Evolutionary conservation across 2,329 filamentous ascomycete genomes (phyloP), one percentile per base, ranked within the genome.

Genomic region (Penicillium vulpinum): DNA sequence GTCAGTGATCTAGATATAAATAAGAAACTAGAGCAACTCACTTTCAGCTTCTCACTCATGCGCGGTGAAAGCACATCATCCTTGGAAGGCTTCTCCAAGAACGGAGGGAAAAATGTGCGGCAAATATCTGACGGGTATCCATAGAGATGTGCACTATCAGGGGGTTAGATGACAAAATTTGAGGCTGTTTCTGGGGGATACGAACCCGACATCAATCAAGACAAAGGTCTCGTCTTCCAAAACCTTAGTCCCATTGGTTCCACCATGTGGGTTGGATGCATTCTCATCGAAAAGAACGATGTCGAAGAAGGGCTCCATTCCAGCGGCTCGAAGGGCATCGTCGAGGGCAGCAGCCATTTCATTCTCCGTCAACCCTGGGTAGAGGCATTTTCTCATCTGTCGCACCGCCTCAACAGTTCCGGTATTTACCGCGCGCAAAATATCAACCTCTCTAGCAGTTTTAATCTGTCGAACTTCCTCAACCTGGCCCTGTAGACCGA

Each of bases 121-220:
- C 82, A 85, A 8, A 88, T 84, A 61, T 88, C 84, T 2, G 83
- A 87, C 4, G 81, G 85, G 68, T 88, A 88, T 4, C 85, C 85
- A 43, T 83, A 76, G 31, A 85, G 80, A 67, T 87, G n/a, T n/a
- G n/a, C n/a, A n/a, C n/a, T n/a, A n/a, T n/a, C n/a, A n/a, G n/a
- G n/a, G n/a, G n/a, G n/a, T n/a, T n/a, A n/a, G n/a, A n/a, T n/a
- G n/a, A n/a, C n/a, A n/a, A n/a, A n/a, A n/a, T n/a, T n/a, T n/a
- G n/a, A n/a, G n/a, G n/a, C n/a, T n/a, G n/a, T n/a, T n/a, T n/a
- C n/a, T n/a, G n/a, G n/a, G n/a, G n/a, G n/a, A n/a, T n/a, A n/a
- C n/a, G n/a, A n/a, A n/a, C n/a, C n/a, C n/a, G n/a, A n/a, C 84
- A 56, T 88, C 85, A 41, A 88, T 87, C 13, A 88, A 74, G 0